phyloP scores from a whole-genome alignment of 352 stramenopile species.

The Phytophthora hybrid region DNA sequence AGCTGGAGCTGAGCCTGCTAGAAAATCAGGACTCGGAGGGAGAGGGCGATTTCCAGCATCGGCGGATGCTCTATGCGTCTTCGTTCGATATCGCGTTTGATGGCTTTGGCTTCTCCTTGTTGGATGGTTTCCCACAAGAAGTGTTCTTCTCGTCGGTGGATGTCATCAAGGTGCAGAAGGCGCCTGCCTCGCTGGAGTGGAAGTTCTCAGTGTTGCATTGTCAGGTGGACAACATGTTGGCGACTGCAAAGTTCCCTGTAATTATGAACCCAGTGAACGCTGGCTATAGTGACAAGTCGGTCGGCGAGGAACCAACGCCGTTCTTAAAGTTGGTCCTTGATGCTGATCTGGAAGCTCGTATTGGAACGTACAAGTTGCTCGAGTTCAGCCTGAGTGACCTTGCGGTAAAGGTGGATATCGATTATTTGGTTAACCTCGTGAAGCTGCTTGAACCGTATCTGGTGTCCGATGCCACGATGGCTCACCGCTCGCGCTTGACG shows the following conservation, averaged over 20 bases:
- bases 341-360: slow-evolving; percentile 73
- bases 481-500: slow-evolving; percentile 62
- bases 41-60: slow-evolving; percentile 78
- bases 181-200: slow-evolving; percentile 77
- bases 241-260: slow-evolving; percentile 82
- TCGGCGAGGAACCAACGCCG: slow-evolving; percentile 65
- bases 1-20: slow-evolving; percentile 75
- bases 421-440: slow-evolving; percentile 86
- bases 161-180: slow-evolving; percentile 79
- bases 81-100: slow-evolving; percentile 85
- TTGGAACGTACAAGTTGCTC: slow-evolving; percentile 86
- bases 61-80: slow-evolving; percentile 82
- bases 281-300: slow-evolving; percentile 79
- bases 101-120: slow-evolving; percentile 78
- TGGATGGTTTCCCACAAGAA: slow-evolving; percentile 84
- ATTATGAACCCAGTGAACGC: slow-evolving; percentile 85
- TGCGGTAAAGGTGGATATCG: slow-evolving; percentile 84
- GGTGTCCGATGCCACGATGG: slow-evolving; percentile 71
- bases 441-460: slow-evolving; percentile 86
- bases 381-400: slow-evolving; percentile 78
- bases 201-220: slow-evolving; percentile 81
- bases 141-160: slow-evolving; percentile 86
- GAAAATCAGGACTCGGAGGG: slow-evolving; percentile 73
- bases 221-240: slow-evolving; percentile 89
- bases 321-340: slow-evolving; percentile 81